phyloP scores from a whole-genome alignment of 2,329 filamentous ascomycete species.

The Elsinoe arachidis region DNA sequence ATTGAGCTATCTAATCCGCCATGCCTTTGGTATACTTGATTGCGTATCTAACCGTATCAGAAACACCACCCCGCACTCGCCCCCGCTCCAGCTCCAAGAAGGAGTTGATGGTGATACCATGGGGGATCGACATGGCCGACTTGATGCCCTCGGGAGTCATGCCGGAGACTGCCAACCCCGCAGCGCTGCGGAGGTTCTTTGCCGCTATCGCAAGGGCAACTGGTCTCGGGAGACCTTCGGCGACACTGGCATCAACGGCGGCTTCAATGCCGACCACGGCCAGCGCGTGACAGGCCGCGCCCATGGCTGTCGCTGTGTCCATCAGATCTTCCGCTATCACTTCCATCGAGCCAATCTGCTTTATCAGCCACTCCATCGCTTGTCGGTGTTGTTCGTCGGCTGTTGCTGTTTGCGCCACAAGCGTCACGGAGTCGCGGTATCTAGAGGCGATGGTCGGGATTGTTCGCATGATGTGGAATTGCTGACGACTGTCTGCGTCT shows the following conservation, averaged over 20 bases:
- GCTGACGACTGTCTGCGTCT: neutral
- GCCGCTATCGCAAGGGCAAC: constrained; percentile 18
- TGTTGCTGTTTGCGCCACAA: constrained; percentile 18
- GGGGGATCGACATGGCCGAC: constrained; percentile 22
- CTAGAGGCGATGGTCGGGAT: constrained; percentile 21
- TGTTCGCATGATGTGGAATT: constrained; percentile 17
- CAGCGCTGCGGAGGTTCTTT: constrained; percentile 18
- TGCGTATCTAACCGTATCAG: constrained; percentile 16
- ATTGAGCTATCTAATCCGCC: constrained; percentile 6
- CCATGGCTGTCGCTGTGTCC: constrained; percentile 21
- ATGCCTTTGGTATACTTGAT: constrained; percentile 18
- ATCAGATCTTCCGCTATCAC: constrained; percentile 20
- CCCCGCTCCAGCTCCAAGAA: constrained; percentile 18
- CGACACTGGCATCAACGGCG: constrained; percentile 21
- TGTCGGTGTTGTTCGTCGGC: neutral
- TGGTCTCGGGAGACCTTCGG: constrained; percentile 19
- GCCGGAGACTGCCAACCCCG: constrained; percentile 18
- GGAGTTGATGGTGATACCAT: constrained; percentile 21
- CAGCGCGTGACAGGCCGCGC: constrained; percentile 22
- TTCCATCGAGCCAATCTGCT: constrained; percentile 17
- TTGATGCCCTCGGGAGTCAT: constrained; percentile 23
- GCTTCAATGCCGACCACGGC: constrained; percentile 21
- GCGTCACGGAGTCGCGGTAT: constrained; percentile 18
- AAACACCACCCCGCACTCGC: constrained; percentile 14
- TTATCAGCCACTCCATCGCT: constrained; percentile 14